Conservation (phyloP, 495 filamentous ascomycete genomes). For the Cryomyces minteri region DNA sequence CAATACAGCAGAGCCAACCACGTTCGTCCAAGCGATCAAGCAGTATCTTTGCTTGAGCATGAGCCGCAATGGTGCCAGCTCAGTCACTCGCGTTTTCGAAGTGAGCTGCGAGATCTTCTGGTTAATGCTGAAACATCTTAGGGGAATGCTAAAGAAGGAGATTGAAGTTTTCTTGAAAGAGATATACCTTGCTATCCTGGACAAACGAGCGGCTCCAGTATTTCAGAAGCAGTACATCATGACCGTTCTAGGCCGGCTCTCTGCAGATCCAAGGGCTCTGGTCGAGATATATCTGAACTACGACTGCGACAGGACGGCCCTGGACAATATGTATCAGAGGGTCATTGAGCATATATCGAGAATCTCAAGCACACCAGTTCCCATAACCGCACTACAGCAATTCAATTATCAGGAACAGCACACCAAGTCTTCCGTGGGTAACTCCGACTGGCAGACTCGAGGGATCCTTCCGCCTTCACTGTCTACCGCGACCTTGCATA, state of each 20-base stretch:
- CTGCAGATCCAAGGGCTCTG: constrained; percentile 66
- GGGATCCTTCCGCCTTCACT: constrained; percentile 75
- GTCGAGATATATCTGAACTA: constrained; percentile 98
- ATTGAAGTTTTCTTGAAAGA: constrained; percentile 96
- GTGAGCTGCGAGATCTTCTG: constrained; percentile 96
- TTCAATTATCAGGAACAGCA: constrained; percentile 68
- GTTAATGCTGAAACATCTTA: constrained; percentile 86
- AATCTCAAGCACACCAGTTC: constrained; percentile 54
- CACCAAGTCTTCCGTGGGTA: constrained; percentile 29
- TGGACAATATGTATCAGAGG: constrained; percentile 94
- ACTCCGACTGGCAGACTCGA: constrained; percentile 60
- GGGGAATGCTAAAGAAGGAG: constrained; percentile 94
- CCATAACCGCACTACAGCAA: constrained; percentile 58
- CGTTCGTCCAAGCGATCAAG: constrained; percentile 87
- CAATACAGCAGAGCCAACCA: constrained; percentile 64
- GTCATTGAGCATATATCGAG: constrained; percentile 85
- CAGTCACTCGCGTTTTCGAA: constrained; percentile 80
- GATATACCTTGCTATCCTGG: constrained; percentile 87
- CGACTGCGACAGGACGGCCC: constrained; percentile 78
- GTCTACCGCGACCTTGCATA: constrained; percentile 53
- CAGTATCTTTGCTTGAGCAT: constrained; percentile 90
- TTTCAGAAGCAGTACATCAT: constrained; percentile 90
- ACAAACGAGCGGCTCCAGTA: constrained; percentile 65
- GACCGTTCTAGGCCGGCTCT: constrained; percentile 64
- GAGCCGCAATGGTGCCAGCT: constrained; percentile 86